Evolutionary conservation across 1,284 basidiomycete genomes (phyloP), one percentile per base, ranked within the genome.

Genomic region (Tylopilus orsonianus): DNA sequence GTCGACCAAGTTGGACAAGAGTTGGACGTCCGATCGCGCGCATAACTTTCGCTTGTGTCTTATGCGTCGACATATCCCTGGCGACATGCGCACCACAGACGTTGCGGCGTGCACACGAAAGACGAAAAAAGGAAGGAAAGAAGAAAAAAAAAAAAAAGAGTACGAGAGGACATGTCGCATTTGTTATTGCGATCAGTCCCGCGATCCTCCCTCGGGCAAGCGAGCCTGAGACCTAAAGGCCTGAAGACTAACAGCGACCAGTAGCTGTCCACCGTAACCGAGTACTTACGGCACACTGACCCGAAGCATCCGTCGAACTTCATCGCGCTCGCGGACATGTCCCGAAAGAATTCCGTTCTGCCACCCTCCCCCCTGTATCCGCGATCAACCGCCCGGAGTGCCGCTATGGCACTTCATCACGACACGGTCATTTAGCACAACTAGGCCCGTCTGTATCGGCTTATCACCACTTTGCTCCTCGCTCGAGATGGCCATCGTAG

Each of bases 391-490:
- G 10, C 20, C 24, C 38, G 26, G 54, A 40, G 38, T 9, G 18
- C 52, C 47, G 41, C 8, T n/a, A 4, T 12, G 7, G 13, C 4
- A 16, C 9, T 10, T 22, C 13, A 6, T 20, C 8, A 26, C 26
- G 3, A 7, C n/a, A 36, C 35, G 20, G 8, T 32, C 19, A 19
- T 18, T 18, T 20, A 22, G 24, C 22, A 32, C 30, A 12, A 8
- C 7, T 32, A n/a, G n/a, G n/a, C 30, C 8, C 9, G 3, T 8
- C 27, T 30, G 23, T 23, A 41, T 48, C 39, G 53, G 23, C 39
- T 58, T 56, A 56, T 56, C 54, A 29, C 53, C 41, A 42, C 41
- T 14, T 9, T 13, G 6, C 8, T n/a, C 32, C n/a, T 16, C 9
- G 29, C 34, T 29, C 16, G 20, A 33, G 29, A 22, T 14, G 40